Base-by-base conservation (phyloP, 306 rosid species). In the Cucurbita ficifolia region DNA sequence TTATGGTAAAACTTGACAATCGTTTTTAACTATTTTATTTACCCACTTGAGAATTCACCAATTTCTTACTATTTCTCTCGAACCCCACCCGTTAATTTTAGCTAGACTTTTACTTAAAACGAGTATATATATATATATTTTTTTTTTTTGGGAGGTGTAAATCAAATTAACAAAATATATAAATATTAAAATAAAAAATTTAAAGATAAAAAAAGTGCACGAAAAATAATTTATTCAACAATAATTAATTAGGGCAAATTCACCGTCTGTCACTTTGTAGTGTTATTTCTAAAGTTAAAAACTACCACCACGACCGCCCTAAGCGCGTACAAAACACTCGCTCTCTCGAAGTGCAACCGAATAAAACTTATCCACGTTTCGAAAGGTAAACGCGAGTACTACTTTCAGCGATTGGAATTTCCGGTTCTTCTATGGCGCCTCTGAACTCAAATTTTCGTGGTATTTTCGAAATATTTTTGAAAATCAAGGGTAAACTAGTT, bases 341-440 rank as follows among this genome's bases (percentile, higher is more conserved):
- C 12, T 1, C 5, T 43, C 0, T 6, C 17, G 0, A 38, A 12
- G 19, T 2, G 4, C 18, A 36, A 13, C 24, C 0, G 13, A 4
- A 17, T 7, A 5, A 33, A 50, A 54, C 6, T 1, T 52, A 0
- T 6, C 75, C 63, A 75, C 72, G 67, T 78, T 59, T 17, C 35
- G 0, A 12, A 1, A 7, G 0, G 0, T 1, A 0, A 0, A 0
- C 6, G 60, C 77, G 67, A 64, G 74, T 71, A 6, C 0, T 0
- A 48, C 17, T 13, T 10, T 50, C 0, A 38, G 78, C 60, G 80
- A 57, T 29, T 71, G 39, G 39, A 3, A 4, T 0, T 4, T 53
- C 73, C 1, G 19, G 18, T 61, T 54, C 46, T 6, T 54, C 70
- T 54, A n/a, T 77, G 63, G 84, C 78, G 78, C 84, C 74, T 39